phyloP scores from a whole-genome alignment of 371 early-diverging fungal species.

The Nematocida ironsii region DNA sequence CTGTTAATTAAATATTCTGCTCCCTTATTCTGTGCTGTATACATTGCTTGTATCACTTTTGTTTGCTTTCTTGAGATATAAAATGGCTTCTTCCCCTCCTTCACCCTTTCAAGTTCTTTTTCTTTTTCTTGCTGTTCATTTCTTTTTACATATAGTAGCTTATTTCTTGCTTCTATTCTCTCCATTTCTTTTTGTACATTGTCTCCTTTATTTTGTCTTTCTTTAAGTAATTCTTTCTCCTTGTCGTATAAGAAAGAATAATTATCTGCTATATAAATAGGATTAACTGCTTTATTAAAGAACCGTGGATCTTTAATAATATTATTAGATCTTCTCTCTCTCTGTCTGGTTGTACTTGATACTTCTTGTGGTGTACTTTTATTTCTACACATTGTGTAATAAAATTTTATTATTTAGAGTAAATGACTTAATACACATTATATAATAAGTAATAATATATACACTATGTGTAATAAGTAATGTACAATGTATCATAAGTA shows the following conservation, averaged over 20 bases:
- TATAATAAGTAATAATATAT: not conserved
- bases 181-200: constrained; percentile 20
- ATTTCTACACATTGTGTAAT: not conserved
- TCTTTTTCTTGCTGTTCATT: constrained; percentile 33
- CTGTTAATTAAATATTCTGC: constrained; percentile 18
- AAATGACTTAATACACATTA: not conserved
- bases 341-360: constrained; percentile 7
- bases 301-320: constrained; percentile 33
- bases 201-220: constrained; percentile 13
- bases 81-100: constrained; percentile 48
- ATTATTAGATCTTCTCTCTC: not conserved
- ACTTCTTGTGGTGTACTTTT: constrained; percentile 29
- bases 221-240: constrained; percentile 18
- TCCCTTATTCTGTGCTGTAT: constrained; percentile 50
- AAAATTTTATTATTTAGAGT: constrained; percentile 2
- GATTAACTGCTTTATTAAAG: not conserved
- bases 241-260: constrained; percentile 44
- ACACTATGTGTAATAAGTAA: not conserved
- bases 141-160: constrained; percentile 12
- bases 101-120: constrained; percentile 28
- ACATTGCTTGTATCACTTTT: constrained; percentile 15
- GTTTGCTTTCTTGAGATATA: constrained; percentile 37
- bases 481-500: too few relatives aligned
- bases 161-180: constrained; percentile 32
- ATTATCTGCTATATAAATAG: constrained; percentile 1